Evolutionary conservation across 2,329 filamentous ascomycete species (phyloP), one percentile per base, ranked within the genome.

Genomic region (Verticillium zaregamsianum): DNA sequence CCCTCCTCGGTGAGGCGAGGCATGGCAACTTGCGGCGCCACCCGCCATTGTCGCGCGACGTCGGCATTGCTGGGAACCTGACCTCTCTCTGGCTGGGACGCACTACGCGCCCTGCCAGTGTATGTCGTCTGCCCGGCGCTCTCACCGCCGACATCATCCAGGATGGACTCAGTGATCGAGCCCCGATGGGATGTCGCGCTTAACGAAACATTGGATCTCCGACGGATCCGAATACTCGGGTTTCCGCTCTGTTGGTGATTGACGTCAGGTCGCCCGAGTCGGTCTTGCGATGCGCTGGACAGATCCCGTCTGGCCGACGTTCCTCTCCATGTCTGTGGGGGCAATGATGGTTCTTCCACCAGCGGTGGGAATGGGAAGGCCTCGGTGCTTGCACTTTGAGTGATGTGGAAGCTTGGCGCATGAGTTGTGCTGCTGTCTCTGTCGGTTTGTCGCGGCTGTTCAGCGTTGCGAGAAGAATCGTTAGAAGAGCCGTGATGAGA

Each of bases 1-100:
- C 76, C 75, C 63, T 78, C 76, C 52, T 78, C 76, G 0, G 76
- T 78, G 55, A 78, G 65, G 45, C 76, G 73, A 14, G 76, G 76
- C 68, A 78, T 65, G 39, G 73, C 71, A 5, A 68, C 58, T 58
- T 75, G 74, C n/a, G 71, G 73, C 9, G 68, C 63, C 32, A 71
- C 66, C 40, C 73, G 65, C 25, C 72, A 73, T 35, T 9, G 33
- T 35, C 33, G 9, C 14, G 33, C 9, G 33, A 35, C 14, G 33
- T 35, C 33, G 33, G 33, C 14, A 35, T 35, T 35, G 33, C 9
- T 14, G 59, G 72, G 69, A 7, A 54, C 55, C 28, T 32, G 32
- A 9, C 32, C 55, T 33, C 55, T 35, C 32, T 57, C 55, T n/a
- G 55, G 55, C 15, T 57, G 55, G 32, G 55, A 57, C 8, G 55